Evolutionary conservation across 2,329 filamentous ascomycete genomes (phyloP).

Genomic region (Sclerotinia sclerotiorum): DNA sequence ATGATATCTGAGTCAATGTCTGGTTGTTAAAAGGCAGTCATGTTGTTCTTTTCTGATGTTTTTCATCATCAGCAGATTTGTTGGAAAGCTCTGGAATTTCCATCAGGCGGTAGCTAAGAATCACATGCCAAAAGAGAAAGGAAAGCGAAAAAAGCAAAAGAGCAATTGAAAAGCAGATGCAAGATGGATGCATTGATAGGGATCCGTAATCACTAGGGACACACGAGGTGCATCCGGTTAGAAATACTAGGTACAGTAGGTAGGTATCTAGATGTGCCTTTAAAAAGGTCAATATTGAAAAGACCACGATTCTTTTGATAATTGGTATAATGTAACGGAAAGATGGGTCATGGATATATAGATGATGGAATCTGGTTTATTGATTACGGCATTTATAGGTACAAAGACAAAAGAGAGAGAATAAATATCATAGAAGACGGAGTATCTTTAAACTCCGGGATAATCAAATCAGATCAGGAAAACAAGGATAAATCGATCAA

Average conservation of each 20-base stretch:
- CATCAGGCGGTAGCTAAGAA: not conserved
- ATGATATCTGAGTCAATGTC: not conserved
- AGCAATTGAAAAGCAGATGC: not conserved
- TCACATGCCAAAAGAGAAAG: conserved; percentile 3
- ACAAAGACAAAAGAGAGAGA: not conserved
- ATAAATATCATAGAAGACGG: too few species aligned
- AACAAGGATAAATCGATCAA: too few species aligned
- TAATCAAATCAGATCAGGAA: too few species aligned
- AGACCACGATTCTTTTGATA: conserved; percentile 8
- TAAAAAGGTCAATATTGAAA: not conserved
- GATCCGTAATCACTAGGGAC: conserved; percentile 3
- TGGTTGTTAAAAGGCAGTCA: too few species aligned
- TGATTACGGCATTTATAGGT: not conserved
- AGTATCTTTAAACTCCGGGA: too few species aligned
- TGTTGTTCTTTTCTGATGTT: not conserved
- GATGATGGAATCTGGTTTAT: not conserved
- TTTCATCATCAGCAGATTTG: not conserved
- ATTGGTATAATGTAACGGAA: not conserved
- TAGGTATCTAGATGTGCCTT: not conserved
- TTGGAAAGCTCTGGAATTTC: not conserved
- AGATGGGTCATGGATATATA: not conserved
- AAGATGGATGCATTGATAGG: not conserved
- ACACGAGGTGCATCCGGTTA: not conserved
- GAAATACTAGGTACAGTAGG: not conserved
- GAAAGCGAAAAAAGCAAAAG: not conserved